Conservation (phyloP, 139 green algal genomes). For the Microglena sp. region DNA sequence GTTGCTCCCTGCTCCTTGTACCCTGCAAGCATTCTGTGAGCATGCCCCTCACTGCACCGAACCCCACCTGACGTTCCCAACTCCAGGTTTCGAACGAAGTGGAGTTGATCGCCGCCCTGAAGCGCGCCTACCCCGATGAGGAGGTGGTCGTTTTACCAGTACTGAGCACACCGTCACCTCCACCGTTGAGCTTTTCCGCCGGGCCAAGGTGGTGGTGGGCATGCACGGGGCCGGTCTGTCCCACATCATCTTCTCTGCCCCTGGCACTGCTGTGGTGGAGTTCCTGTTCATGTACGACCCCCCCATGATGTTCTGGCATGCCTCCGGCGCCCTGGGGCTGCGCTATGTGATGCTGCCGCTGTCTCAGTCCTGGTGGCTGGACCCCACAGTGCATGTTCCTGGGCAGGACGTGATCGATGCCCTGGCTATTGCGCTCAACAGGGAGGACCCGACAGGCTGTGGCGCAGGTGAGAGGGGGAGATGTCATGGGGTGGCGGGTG, state of each 20-base stretch:
- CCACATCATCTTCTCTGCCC: not conserved
- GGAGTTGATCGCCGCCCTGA: too few relatives aligned
- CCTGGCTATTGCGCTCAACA: not conserved
- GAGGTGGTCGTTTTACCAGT: too few relatives aligned
- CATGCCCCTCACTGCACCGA: too few relatives aligned
- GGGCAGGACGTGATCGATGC: not conserved
- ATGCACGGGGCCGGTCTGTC: conserved; percentile 3
- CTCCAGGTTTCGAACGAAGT: too few relatives aligned
- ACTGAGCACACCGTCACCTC: too few relatives aligned
- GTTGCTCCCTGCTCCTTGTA: too few relatives aligned
- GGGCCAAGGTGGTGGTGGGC: not conserved
- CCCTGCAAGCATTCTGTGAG: too few relatives aligned
- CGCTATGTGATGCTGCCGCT: conserved; percentile 6
- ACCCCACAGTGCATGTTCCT: not conserved
- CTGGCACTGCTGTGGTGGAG: not conserved
- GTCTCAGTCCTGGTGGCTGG: conserved; percentile 2
- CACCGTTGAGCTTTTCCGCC: not conserved
- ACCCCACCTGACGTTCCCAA: too few relatives aligned
- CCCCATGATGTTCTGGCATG: conserved; percentile 4
- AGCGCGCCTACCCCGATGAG: too few relatives aligned
- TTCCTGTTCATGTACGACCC: not conserved
- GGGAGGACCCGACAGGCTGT: too few relatives aligned
- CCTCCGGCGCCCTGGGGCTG: not conserved
- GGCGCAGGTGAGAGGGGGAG: too few relatives aligned
- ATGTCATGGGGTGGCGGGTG: too few relatives aligned